A percentile compares a stretch with the other conserved stretches of the same genome.
These are phyloP conservation scores for Protomyces inouyei DNA, from an alignment of 1,139 yeast species.

Conservation along the genomic window DNA sequence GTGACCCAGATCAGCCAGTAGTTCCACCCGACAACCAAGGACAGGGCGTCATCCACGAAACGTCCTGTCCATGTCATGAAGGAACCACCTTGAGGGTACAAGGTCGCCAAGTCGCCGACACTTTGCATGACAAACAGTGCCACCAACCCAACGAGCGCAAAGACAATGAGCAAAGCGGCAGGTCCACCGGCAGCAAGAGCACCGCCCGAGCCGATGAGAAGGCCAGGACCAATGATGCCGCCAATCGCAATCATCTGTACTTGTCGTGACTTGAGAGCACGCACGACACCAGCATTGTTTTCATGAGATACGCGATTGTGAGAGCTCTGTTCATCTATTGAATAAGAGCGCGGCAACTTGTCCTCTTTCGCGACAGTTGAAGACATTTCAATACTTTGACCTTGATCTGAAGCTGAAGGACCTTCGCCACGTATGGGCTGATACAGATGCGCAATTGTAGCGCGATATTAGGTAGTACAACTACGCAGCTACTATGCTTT, in stretches of 20 bases:
- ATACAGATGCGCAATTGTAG: too few relatives aligned
- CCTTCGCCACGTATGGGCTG: too few relatives aligned
- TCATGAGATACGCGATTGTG: neutral
- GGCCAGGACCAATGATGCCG: slow-evolving; percentile 60
- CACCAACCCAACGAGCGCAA: slow-evolving; percentile 54
- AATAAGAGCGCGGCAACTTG: neutral
- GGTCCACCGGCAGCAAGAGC: slow-evolving; percentile 63
- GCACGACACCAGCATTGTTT: slow-evolving; percentile 7
- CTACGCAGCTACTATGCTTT: too few relatives aligned
- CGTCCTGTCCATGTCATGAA: slow-evolving; percentile 38
- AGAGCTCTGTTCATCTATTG: neutral
- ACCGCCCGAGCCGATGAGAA: slow-evolving; percentile 56
- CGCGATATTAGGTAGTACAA: too few relatives aligned
- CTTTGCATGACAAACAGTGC: slow-evolving; percentile 58
- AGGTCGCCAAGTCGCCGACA: slow-evolving; percentile 62
- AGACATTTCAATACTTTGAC: neutral
- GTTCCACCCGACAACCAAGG: slow-evolving; percentile 72
- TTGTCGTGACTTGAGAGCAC: slow-evolving; percentile 6
- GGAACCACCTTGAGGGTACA: slow-evolving; percentile 54
- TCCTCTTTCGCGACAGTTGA: neutral
- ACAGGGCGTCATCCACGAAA: slow-evolving; percentile 79
- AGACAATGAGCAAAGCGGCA: slow-evolving; percentile 55
- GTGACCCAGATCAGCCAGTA: slow-evolving; percentile 71
- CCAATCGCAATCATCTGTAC: slow-evolving; percentile 67
- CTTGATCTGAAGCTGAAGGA: too few relatives aligned